Base-by-base conservation (phyloP, 768 basidiomycete species). In the Boletus sensibilis region DNA sequence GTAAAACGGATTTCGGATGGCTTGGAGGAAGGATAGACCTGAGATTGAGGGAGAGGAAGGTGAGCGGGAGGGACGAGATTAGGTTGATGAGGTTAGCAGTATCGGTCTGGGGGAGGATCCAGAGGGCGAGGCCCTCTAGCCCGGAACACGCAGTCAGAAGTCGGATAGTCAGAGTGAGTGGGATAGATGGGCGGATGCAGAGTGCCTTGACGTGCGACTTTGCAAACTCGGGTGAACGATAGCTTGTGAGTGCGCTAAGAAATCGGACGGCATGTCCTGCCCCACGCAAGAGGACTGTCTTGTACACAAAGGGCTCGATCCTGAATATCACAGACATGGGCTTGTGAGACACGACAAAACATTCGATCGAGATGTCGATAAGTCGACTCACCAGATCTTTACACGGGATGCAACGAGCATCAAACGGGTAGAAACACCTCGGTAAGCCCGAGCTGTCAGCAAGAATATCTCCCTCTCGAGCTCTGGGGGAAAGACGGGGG, bases 241-340 rank as follows among this genome's bases (percentile, higher is more conserved):
- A 4, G 16, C n/a, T n/a, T 3, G 40, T 8, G 42, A 67, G 52
- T 6, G 56, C 52, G 1, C 34, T 42, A 18, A 62, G 54, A 25
- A 66, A 67, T 5, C 25, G 42, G 52, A 40, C 14, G 1, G 60
- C 60, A 25, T 59, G 61, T 16, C 25, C 35, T 23, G 41, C 12
- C 3, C 44, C 51, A 6, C 57, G 57, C 11, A 66, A n/a, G n/a
- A 57, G 25, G 56, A 62, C 50, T 7, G 52, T 67, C 39, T 55
- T 55, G 44, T 67, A 65, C 18, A 65, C 48, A 44, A 65, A 59
- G 4, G 50, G 47, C 44, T 67, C 61, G n/a, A 68, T 42, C 66
- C 66, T 68, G 51, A 11, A 29, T n/a, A 29, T 1, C 27, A 6
- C 29, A 29, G 31, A 14, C 4, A 20, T 12, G 6, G 10, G 29